Evolutionary conservation across 2,329 filamentous ascomycete genomes (phyloP).

Genomic region (Elsinoe arachidis): DNA sequence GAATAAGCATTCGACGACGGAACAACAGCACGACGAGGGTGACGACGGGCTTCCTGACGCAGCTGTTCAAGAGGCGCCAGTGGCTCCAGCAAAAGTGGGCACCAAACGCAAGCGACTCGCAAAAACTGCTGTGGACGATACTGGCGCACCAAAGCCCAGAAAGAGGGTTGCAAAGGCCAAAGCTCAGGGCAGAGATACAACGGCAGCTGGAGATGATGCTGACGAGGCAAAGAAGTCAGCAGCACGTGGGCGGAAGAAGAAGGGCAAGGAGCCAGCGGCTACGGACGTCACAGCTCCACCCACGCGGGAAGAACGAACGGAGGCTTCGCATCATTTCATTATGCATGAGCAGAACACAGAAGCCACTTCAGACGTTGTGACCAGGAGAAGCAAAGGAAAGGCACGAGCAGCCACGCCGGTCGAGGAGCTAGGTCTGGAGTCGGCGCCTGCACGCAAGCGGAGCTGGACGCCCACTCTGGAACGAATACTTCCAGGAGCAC

Average conservation of each 20-base stretch:
- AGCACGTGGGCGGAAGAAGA: not conserved
- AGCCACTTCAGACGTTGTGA: not conserved
- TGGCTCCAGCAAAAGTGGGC: not conserved
- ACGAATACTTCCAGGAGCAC: not conserved
- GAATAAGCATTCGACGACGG: not conserved
- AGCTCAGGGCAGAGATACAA: not conserved
- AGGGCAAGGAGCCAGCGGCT: not conserved
- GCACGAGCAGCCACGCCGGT: not conserved
- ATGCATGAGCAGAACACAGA: too few relatives aligned
- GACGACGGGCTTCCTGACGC: not conserved
- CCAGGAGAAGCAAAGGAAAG: not conserved
- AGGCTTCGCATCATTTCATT: slow-evolving; percentile 3
- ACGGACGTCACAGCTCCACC: not conserved
- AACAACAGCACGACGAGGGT: not conserved
- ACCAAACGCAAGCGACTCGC: slow-evolving; percentile 1
- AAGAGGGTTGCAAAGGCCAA: slow-evolving; percentile 6
- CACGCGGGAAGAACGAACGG: not conserved
- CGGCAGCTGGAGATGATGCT: not conserved
- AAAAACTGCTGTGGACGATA: not conserved
- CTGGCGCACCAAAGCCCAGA: not conserved
- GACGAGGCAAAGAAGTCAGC: not conserved
- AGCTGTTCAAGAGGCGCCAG: not conserved
- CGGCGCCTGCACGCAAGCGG: not conserved
- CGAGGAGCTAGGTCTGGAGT: not conserved
- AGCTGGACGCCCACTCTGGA: slow-evolving; percentile 6